Conservation (phyloP, 192 early-diverging fungal species). For the Anaeromyces robustus region DNA sequence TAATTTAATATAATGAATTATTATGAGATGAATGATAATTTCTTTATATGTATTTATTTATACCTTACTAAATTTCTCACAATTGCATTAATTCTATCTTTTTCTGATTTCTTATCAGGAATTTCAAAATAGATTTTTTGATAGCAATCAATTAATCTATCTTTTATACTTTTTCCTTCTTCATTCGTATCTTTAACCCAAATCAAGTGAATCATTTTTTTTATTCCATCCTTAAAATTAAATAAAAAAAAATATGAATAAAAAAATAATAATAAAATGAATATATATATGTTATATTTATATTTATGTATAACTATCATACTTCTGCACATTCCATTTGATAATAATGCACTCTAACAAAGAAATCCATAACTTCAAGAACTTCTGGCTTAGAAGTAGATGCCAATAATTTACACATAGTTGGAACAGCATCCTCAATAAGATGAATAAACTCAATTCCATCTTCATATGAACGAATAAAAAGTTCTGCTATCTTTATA, state of each 20-base stretch:
- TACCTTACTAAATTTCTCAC: slow-evolving; percentile 52
- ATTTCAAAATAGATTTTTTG: slow-evolving; percentile 3
- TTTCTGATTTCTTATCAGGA: slow-evolving; percentile 14
- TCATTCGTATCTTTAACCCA: slow-evolving; percentile 53
- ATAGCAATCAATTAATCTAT: slow-evolving; percentile 4
- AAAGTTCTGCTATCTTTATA: background rate
- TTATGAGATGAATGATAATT: no score
- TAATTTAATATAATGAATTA: background rate
- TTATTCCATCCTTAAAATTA: slow-evolving; percentile 55
- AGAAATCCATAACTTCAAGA: slow-evolving; percentile 90
- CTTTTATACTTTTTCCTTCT: slow-evolving; percentile 2
- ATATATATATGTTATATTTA: no score
- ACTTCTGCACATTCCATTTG: slow-evolving; percentile 67
- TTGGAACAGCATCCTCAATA: slow-evolving; percentile 58
- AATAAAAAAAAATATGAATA: background rate
- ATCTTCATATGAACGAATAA: slow-evolving; percentile 40
- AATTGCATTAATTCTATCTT: slow-evolving; percentile 46
- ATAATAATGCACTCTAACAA: slow-evolving; percentile 67
- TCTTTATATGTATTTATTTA: no score
- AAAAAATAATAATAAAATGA: background rate
- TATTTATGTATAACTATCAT: no score
- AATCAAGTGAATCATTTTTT: slow-evolving; percentile 89
- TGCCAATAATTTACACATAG: slow-evolving; percentile 66
- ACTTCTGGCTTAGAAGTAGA: slow-evolving; percentile 87
- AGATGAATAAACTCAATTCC: slow-evolving; percentile 74